These are phyloP conservation scores for Iris macrosiphon DNA, from an alignment of 106 monocot species.

Conservation along the genomic window DNA sequence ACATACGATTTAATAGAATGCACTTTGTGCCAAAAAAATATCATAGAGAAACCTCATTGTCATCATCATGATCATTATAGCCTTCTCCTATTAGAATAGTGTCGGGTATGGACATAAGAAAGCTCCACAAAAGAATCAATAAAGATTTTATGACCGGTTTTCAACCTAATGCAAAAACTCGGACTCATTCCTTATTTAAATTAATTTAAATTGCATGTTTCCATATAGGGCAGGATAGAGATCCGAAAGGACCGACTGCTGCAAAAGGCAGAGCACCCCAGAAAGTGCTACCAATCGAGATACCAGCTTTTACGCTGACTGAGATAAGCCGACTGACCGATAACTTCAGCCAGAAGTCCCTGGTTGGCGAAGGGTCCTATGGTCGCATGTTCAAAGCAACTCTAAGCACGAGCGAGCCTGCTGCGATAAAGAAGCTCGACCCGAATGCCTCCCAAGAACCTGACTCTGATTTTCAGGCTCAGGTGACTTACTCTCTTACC, in stretches of 20 bases:
- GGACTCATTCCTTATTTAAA: not conserved
- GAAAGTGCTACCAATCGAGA: constrained; percentile 69
- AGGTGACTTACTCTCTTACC: constrained; percentile 27
- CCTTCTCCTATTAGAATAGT: too few relatives aligned
- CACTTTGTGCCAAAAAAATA: too few relatives aligned
- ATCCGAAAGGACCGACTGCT: constrained; percentile 35
- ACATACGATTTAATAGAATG: too few relatives aligned
- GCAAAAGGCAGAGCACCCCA: constrained; percentile 14
- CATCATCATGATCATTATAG: too few relatives aligned
- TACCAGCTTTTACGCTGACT: constrained; percentile 45
- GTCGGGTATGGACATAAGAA: too few relatives aligned
- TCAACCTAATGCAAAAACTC: too few relatives aligned
- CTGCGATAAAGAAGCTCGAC: constrained; percentile 83
- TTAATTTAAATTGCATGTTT: not conserved
- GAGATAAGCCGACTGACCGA: constrained; percentile 61
- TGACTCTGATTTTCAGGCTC: constrained; percentile 70
- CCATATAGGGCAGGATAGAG: constrained; percentile 41
- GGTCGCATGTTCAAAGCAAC: constrained; percentile 62
- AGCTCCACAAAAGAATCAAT: too few relatives aligned
- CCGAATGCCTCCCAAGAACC: constrained; percentile 48
- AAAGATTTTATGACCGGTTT: too few relatives aligned
- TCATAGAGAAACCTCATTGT: too few relatives aligned
- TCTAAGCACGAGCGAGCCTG: constrained; percentile 38
- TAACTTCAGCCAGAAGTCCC: constrained; percentile 58
- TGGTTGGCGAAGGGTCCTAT: constrained; percentile 90